phyloP scores from a whole-genome alignment of 768 basidiomycete species.

The Tricholoma hemisulphureum region DNA sequence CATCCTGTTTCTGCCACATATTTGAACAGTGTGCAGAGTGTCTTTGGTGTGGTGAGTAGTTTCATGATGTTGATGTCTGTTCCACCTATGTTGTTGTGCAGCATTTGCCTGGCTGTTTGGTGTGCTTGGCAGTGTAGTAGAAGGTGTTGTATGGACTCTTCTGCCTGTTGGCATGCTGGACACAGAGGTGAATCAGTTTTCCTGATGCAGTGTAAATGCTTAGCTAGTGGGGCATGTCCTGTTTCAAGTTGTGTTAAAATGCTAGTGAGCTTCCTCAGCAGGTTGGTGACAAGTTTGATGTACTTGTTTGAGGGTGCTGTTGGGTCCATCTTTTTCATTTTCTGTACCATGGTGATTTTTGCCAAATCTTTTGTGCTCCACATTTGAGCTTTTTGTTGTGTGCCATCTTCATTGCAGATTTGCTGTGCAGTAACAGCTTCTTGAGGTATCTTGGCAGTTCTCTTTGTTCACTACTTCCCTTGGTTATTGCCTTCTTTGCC shows the following conservation, averaged over 20 bases:
- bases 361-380: neutral
- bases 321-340: neutral
- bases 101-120: neutral
- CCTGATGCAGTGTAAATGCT: conserved; percentile 28
- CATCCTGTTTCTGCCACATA: no score
- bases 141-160: conserved; percentile 31
- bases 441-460: no score
- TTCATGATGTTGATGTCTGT: neutral
- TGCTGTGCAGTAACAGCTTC: neutral
- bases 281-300: neutral
- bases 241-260: conserved; percentile 29
- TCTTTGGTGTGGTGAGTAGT: neutral
- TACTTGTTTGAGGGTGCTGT: neutral
- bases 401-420: conserved; percentile 2
- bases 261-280: conserved; percentile 16
- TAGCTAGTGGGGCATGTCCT: conserved; percentile 29
- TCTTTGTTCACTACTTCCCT: no score
- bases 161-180: conserved; percentile 15
- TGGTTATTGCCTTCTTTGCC: no score
- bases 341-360: no score
- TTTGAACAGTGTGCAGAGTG: no score
- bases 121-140: conserved; percentile 28
- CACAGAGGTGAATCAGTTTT: conserved; percentile 25
- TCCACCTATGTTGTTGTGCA: no score
- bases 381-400: neutral